phyloP scores from a whole-genome alignment of 352 stramenopile species.

The Phytophthora meadii region DNA sequence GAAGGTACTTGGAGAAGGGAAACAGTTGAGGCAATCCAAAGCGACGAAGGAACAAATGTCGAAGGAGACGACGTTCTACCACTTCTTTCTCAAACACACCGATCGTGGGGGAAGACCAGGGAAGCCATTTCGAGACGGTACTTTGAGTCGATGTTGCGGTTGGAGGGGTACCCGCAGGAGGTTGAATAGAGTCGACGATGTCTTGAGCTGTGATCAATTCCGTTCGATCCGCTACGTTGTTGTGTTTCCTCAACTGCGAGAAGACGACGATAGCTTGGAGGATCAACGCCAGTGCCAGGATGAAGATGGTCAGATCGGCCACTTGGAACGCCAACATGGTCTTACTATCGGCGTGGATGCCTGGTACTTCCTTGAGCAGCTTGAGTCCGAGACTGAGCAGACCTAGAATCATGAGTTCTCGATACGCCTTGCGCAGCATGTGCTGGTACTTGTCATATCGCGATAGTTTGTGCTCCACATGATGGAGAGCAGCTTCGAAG shows the following conservation, averaged over 20 bases:
- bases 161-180: constrained; percentile 3
- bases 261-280: constrained; percentile 56
- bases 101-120: background rate
- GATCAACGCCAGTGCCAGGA: constrained; percentile 57
- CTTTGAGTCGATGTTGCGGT: background rate
- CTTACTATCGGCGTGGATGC: constrained; percentile 34
- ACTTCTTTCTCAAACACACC: constrained; percentile 23
- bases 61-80: constrained; percentile 46
- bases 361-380: constrained; percentile 44
- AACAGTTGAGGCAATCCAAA: constrained; percentile 57
- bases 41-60: constrained; percentile 48
- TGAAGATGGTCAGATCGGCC: constrained; percentile 59
- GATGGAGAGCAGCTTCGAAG: constrained; percentile 51
- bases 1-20: constrained; percentile 80
- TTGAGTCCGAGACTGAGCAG: constrained; percentile 59
- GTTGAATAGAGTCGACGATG: constrained; percentile 26
- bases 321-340: constrained; percentile 55
- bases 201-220: constrained; percentile 52
- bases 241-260: constrained; percentile 44
- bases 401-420: constrained; percentile 67
- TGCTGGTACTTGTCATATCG: constrained; percentile 65
- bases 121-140: constrained; percentile 8
- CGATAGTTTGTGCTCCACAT: constrained; percentile 49
- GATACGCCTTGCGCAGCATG: constrained; percentile 65
- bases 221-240: constrained; percentile 42